Percentiles rank a stretch among this genome's conserved stretches.
These are phyloP conservation scores for Achaetomium macrosporum DNA, from an alignment of 2,329 filamentous ascomycete species.

Conservation along the genomic window DNA sequence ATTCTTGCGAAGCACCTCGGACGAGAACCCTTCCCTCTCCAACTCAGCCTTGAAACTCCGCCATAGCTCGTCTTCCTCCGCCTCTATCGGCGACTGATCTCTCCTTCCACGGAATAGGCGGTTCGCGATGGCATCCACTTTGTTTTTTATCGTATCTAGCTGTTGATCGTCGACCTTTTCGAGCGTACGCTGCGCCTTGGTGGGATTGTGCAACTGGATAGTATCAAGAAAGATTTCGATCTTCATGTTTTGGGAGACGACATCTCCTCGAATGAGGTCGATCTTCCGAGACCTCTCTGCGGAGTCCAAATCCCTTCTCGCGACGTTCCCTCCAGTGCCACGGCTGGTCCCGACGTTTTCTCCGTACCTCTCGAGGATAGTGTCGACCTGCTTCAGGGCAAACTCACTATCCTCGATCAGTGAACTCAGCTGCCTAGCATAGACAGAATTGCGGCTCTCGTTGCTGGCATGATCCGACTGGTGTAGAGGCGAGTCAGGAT, in stretches of 20 bases:
- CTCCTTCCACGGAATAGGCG: constrained; percentile 42
- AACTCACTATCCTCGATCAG: constrained; percentile 52
- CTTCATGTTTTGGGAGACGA: constrained; percentile 47
- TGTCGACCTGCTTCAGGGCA: constrained; percentile 49
- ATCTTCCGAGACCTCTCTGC: constrained; percentile 32
- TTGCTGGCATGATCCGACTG: constrained; percentile 24
- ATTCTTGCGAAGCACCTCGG: constrained; percentile 48
- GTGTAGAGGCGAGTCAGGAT: constrained; percentile 51
- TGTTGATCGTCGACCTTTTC: constrained; percentile 34
- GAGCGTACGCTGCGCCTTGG: constrained; percentile 32
- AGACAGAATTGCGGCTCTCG: constrained; percentile 34
- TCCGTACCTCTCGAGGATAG: constrained; percentile 44
- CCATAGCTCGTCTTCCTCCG: constrained; percentile 51
- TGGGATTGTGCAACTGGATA: constrained; percentile 47
- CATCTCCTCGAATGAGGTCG: constrained; percentile 38
- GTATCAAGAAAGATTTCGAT: constrained; percentile 54
- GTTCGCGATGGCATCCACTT: constrained; percentile 52
- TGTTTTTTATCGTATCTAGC: constrained; percentile 52
- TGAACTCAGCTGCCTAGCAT: constrained; percentile 43
- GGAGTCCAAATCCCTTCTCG: constrained; percentile 19
- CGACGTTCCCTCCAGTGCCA: constrained; percentile 18
- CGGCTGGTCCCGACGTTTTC: constrained; percentile 11
- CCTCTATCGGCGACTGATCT: constrained; percentile 30
- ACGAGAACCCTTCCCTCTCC: constrained; percentile 52
- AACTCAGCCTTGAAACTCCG: constrained; percentile 53